Evolutionary conservation across 139 green algal genomes (phyloP), one percentile per base, ranked within the genome.

Genomic region (Closterium sp.): DNA sequence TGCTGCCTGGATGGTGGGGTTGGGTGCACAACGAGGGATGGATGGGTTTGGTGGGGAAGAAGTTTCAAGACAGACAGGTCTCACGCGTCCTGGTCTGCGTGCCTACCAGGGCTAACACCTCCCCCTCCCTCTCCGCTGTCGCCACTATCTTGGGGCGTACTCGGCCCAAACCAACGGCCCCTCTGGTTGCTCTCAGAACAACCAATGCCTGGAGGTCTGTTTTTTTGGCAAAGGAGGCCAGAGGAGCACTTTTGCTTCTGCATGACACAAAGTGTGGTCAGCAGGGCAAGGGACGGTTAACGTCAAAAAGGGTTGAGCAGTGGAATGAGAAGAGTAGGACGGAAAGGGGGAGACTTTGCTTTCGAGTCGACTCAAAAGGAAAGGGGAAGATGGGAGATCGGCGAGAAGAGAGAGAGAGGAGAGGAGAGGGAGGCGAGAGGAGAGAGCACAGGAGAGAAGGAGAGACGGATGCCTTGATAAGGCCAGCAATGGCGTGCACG

Each of bases 401-500:
- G 55, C 3, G 55, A 76, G 55, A 76, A 19, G 55, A 76, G 16
- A 28, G 55, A 28, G 55, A 76, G 55, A 76, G 55, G 16, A 55
- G 55, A 76, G 55, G 55, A 19, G 55, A 76, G 25, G 4, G 55
- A 19, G 25, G 16, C 23, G 25, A 76, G 55, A 76, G 23, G 55
- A 76, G 83, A 32, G 83, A 86, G 83, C 2, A 86, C 21, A 34
- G 83, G 28, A 34, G 30, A 4, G 76, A 4, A 90, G 36, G 36
- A 55, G 36, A 55, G 36, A n/a, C n/a, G 23, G 0, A 4, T 84
- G 90, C 90, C 84, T 92, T 92, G 31, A 92, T 92, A 9, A 92
- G 90, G 55, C 90, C 90, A 23, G 90, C 90, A 7, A 92, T 87
- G 16, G 84, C 90, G 28, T 90, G 81, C 12, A 91, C 84, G 21